phyloP scores from a whole-genome alignment of 768 basidiomycete species.

The Cytidiella melzeri region DNA sequence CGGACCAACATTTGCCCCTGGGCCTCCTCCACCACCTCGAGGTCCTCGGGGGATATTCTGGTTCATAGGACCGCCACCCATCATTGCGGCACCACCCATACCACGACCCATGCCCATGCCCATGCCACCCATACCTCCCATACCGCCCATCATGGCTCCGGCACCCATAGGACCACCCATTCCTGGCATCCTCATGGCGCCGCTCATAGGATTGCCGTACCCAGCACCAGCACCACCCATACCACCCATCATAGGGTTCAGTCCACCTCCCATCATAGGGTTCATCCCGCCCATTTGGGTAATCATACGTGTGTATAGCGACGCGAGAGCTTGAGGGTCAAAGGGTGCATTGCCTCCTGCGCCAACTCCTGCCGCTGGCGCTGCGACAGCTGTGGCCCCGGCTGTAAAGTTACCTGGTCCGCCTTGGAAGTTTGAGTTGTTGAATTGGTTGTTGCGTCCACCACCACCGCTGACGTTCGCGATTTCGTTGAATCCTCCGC shows the following conservation, averaged over 20 bases:
- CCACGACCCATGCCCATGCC: constrained; percentile 11
- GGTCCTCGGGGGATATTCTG: constrained; percentile 50
- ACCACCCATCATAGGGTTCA: constrained; percentile 45
- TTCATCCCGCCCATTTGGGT: constrained; percentile 62
- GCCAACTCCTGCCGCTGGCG: constrained; percentile 20
- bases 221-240: constrained; percentile 28
- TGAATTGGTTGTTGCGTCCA: neutral
- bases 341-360: constrained; percentile 56
- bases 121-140: constrained; percentile 28
- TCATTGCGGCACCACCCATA: constrained; percentile 13
- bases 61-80: constrained; percentile 17
- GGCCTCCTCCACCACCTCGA: constrained; percentile 49
- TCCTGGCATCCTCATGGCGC: constrained; percentile 24
- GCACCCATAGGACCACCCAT: constrained; percentile 35
- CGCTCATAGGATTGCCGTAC: constrained; percentile 31
- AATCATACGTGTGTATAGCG: constrained; percentile 95
- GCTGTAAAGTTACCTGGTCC: constrained; percentile 22
- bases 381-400: constrained; percentile 26
- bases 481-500: constrained; percentile 38
- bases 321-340: constrained; percentile 88
- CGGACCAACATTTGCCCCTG: constrained; percentile 57
- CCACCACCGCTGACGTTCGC: neutral
- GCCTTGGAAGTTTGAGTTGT: constrained; percentile 1
- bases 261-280: constrained; percentile 30
- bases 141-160: constrained; percentile 28